Evolutionary conservation across 2,329 filamentous ascomycete species (phyloP), one percentile per base, ranked within the genome.

Genomic region (Diplodia scrobiculata): DNA sequence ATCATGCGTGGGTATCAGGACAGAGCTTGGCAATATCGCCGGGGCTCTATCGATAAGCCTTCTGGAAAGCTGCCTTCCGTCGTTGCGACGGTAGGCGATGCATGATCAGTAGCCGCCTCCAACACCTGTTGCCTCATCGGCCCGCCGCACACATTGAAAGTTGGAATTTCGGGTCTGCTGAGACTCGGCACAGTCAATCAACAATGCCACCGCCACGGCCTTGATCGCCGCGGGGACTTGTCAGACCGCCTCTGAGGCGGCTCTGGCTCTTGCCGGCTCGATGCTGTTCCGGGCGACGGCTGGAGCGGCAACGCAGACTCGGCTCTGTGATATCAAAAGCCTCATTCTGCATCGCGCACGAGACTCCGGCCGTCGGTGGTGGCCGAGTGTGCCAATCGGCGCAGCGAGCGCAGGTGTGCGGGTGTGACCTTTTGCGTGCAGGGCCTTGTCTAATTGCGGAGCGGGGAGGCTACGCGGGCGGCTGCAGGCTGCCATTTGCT

Each of bases 401-500:
- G 47, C 58, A 36, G 58, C 25, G 25, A 21, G 13, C 19, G 41
- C 52, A 36, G 48, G 38, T 48, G 63, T 45, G 34, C 45, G 45
- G 47, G 45, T 51, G 64, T 60, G 64, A 66, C 64, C 52, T 60
- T 47, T 38, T 66, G 47, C 41, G 13, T 41, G 34, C 52, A 54
- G 29, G 27, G 47, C 29, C 11, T 9, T 32, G 9, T 27, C 58
- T 62, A 62, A 62, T 62, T 65, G 63, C 38, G 51, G 63, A 65
- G 38, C n/a, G 36, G 34, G 52, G 51, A 55, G 50, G 62, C 38
- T 64, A 45, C 34, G 27, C 58, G 51, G 63, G 38, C 29, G 63
- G 63, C 63, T 47, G 63, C 63, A 62, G 36, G 63, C 52, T 21
- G 38, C 45, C 51, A 58, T 65, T 65, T 38, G 63, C 63, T 65